Conservation (phyloP, 192 early-diverging fungal genomes). For the Coemansia guatemalensis region DNA sequence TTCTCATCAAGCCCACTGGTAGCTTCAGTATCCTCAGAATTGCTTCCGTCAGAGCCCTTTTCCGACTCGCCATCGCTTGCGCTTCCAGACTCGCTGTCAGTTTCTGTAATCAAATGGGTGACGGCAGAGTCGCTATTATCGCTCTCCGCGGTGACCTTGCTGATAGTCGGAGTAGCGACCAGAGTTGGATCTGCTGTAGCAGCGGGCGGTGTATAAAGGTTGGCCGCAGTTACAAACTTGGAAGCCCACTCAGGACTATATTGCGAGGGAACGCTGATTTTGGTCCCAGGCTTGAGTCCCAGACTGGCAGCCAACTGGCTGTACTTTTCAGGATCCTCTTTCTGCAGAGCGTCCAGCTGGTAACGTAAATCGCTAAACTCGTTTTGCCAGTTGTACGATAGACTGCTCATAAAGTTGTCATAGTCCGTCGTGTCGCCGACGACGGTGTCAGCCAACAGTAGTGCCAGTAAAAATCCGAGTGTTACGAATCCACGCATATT, state of each 20-base stretch:
- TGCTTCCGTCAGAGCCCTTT: background rate
- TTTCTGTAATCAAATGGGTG: too few species aligned
- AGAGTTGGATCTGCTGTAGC: background rate
- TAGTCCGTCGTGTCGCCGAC: constrained; percentile 16
- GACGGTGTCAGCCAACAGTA: background rate
- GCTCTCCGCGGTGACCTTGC: background rate
- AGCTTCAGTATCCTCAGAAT: background rate
- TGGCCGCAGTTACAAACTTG: constrained; percentile 41
- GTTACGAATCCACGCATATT: constrained; percentile 13
- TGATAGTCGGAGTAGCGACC: constrained; percentile 8
- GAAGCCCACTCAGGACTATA: constrained; percentile 34
- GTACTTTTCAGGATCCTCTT: constrained; percentile 37
- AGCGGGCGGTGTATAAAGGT: constrained; percentile 38
- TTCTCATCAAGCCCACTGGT: constrained; percentile 14
- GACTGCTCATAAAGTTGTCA: constrained; percentile 39
- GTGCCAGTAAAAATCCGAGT: background rate
- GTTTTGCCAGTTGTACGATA: constrained; percentile 54
- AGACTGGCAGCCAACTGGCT: constrained; percentile 27
- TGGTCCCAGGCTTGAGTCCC: constrained; percentile 30
- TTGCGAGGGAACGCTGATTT: constrained; percentile 37
- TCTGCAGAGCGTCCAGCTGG: constrained; percentile 44
- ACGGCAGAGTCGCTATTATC: too few species aligned
- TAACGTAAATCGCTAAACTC: constrained; percentile 46
- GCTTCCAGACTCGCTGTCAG: background rate
- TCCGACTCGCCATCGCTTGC: background rate